Evolutionary conservation across 192 early-diverging fungal genomes (phyloP).

Genomic region (Linnemannia hyalina): DNA sequence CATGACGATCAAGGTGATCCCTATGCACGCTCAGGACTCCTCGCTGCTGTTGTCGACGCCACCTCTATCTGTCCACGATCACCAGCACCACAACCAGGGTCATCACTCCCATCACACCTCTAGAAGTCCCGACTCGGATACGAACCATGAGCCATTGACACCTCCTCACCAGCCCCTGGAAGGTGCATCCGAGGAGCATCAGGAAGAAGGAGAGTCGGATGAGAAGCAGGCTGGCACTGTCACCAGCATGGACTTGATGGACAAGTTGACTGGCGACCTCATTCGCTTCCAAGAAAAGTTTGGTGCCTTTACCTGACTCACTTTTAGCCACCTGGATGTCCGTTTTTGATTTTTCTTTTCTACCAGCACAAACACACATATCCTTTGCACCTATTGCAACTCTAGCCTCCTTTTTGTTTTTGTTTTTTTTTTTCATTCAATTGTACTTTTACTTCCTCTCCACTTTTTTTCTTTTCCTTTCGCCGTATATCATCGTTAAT

Average conservation of each 20-base stretch:
- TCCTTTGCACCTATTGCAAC: not conserved
- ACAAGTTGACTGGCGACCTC: constrained; percentile 64
- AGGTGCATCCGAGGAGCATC: not conserved
- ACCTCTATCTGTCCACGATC: constrained; percentile 46
- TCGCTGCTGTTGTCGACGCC: constrained; percentile 39
- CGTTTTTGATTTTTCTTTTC: not conserved
- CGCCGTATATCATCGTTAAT: not conserved
- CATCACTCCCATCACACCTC: constrained; percentile 12
- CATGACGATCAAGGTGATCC: constrained; percentile 47
- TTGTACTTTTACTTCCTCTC: not conserved
- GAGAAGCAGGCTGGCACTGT: not conserved
- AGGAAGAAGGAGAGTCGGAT: not conserved
- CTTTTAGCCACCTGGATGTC: not conserved
- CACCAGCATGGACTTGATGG: constrained; percentile 64
- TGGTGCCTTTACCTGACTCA: constrained; percentile 27
- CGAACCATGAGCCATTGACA: constrained; percentile 40
- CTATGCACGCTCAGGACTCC: not conserved
- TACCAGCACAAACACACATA: not conserved
- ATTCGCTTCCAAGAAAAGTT: constrained; percentile 66
- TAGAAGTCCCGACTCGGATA: constrained; percentile 19
- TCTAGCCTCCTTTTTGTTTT: not conserved
- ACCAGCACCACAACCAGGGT: constrained; percentile 16
- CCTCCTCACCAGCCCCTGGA: constrained; percentile 49
- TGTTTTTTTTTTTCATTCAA: not conserved
- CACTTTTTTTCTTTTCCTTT: not conserved